Base-by-base conservation (phyloP, 2,329 filamentous ascomycete species). In the Pseudovirgaria hyperparasitica region DNA sequence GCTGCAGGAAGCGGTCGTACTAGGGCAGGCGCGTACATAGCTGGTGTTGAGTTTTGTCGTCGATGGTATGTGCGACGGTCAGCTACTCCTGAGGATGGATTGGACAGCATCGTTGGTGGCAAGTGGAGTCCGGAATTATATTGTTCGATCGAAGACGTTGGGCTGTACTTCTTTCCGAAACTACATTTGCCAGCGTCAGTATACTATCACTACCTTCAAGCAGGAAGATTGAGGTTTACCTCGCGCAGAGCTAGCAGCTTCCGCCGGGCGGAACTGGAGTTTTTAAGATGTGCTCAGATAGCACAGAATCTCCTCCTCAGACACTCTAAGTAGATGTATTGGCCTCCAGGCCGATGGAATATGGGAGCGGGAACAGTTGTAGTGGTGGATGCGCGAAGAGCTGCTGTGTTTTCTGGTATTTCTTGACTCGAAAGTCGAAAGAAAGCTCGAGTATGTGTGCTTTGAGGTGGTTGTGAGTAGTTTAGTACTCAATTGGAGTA, bases 21-120 rank as follows among this genome's bases (percentile, higher is more conserved):
- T 68, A 75, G 79, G 52, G 72, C 70, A 46, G 73, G 72, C 54
- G 87, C 81, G 60, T 82, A 81, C 54, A 70, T 71, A 57, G 70
- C 72, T 39, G 82, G 81, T 50, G 81, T 87, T 48, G 85, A 93
- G 49, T 82, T 77, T 65, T 92, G 84, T 62, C 85, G 79, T 56
- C 82, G 72, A 62, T 92, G 84, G 59, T 73, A 69, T 61, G 72
- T 72, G 55, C 76, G 72, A 57, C 75, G 75, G 58, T 70, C 69
- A 54, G 82, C 76, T 64, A 82, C 72, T 65, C 66, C 74, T 60
- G 67, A 72, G 50, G 70, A 65, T 54, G 72, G 65, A 64, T 46
- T 75, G 62, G 79, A 80, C 75, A 85, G 76, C 81, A 86, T 86
- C 60, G 65, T 70, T 63, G 66, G 19, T 53, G 67, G 73, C 67